These are phyloP conservation scores for Cyclostephanos invisitatus DNA, from an alignment of 108 stramenopile genomes.

Conservation along the genomic window DNA sequence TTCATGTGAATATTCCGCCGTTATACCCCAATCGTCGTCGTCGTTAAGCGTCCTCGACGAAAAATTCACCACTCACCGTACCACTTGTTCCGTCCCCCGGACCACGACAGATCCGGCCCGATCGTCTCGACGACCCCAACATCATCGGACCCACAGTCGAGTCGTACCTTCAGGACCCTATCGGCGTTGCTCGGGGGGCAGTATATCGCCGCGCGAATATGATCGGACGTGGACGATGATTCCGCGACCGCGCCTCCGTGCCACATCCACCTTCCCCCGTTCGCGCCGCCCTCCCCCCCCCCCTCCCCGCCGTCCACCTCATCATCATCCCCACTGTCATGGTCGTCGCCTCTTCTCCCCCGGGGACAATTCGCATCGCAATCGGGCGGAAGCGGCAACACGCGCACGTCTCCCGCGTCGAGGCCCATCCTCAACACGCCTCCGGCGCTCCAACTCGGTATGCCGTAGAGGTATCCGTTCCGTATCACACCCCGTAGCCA, in stretches of 20 bases:
- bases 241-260: constrained; percentile 37
- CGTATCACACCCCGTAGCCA: constrained; percentile 79
- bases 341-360: not conserved
- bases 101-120: constrained; percentile 13
- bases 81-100: constrained; percentile 72
- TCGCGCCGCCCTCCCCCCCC: not conserved
- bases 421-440: constrained; percentile 69
- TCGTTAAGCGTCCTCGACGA: not conserved
- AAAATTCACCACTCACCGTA: constrained; percentile 51
- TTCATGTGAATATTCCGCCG: too few relatives aligned
- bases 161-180: constrained; percentile 75
- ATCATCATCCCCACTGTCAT: not conserved
- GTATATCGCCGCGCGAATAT: constrained; percentile 59
- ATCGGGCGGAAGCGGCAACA: constrained; percentile 22
- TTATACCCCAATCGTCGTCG: not conserved
- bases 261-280: constrained; percentile 50
- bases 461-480: constrained; percentile 77
- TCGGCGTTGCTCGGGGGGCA: constrained; percentile 80
- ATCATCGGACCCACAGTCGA: constrained; percentile 19
- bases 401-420: constrained; percentile 33
- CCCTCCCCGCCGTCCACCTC: not conserved
- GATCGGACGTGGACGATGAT: too few relatives aligned
- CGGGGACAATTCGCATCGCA: not conserved
- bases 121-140: constrained; percentile 40
- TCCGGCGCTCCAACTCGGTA: constrained; percentile 64